Evolutionary conservation across 805 yeast genomes (phyloP).

Genomic region (Allodekkera sacchari): DNA sequence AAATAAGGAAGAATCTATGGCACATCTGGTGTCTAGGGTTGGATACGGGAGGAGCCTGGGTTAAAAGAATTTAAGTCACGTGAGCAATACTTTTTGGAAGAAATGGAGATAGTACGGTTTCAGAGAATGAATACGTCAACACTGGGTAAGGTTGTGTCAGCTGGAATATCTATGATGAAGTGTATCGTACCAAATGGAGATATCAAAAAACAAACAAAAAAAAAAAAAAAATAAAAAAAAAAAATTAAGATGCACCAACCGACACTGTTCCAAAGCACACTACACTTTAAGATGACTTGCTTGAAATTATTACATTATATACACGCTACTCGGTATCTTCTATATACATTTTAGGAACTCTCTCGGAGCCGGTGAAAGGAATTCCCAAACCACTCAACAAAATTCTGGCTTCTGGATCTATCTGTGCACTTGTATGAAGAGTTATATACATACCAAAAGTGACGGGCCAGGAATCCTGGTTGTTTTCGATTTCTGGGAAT

Average conservation of each 20-base stretch:
- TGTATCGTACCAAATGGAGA: too few species aligned
- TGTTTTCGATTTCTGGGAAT: constrained; percentile 91
- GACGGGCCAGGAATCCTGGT: constrained; percentile 82
- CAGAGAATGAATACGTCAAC: too few species aligned
- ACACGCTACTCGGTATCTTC: constrained; percentile 6
- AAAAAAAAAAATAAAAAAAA: constrained; percentile 1
- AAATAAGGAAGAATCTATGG: too few species aligned
- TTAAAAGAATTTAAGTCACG: too few species aligned
- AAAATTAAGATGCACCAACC: background rate
- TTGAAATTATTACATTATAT: background rate
- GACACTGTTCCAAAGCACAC: constrained; percentile 1
- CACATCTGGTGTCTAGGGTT: too few species aligned
- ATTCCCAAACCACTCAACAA: constrained; percentile 74
- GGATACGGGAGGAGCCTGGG: too few species aligned
- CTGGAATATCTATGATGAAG: too few species aligned
- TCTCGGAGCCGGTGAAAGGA: constrained; percentile 59
- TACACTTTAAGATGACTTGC: background rate
- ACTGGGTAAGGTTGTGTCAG: too few species aligned
- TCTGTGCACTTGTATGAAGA: constrained; percentile 80
- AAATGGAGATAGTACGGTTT: too few species aligned
- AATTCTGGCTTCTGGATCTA: constrained; percentile 83
- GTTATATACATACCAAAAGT: constrained; percentile 82
- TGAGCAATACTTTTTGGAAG: too few species aligned
- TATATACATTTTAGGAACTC: constrained; percentile 24
- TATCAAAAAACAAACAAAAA: too few species aligned